phyloP scores from a whole-genome alignment of 2,329 filamentous ascomycete species.

The Colletotrichum cereale region DNA sequence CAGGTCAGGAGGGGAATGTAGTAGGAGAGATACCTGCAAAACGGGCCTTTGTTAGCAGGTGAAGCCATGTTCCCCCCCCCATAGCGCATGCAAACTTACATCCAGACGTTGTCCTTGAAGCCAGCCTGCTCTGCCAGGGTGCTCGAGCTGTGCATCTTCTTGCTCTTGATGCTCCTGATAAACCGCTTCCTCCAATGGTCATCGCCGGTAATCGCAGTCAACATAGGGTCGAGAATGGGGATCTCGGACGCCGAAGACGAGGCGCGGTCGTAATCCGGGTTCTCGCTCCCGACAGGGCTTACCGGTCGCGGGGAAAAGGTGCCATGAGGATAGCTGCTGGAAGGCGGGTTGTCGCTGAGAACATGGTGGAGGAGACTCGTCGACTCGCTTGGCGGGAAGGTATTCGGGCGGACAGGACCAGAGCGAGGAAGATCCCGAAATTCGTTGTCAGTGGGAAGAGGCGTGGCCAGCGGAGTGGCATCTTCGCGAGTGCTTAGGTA shows the following conservation, averaged over 20 bases:
- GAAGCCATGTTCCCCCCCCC: background rate
- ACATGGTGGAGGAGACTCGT: slow-evolving; percentile 61
- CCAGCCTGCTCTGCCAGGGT: slow-evolving; percentile 80
- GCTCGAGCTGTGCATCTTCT: slow-evolving; percentile 79
- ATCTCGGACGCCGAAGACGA: slow-evolving; percentile 50
- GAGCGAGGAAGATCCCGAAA: slow-evolving; percentile 43
- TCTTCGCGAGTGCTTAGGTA: slow-evolving; percentile 41
- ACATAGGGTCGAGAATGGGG: slow-evolving; percentile 54
- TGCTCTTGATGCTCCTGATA: slow-evolving; percentile 66
- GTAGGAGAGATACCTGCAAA: slow-evolving; percentile 84
- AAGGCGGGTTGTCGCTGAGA: slow-evolving; percentile 54
- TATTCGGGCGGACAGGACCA: slow-evolving; percentile 40
- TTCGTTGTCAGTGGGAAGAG: slow-evolving; percentile 30
- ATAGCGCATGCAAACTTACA: slow-evolving; percentile 63
- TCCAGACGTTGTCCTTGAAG: slow-evolving; percentile 77
- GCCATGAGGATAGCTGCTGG: slow-evolving; percentile 75
- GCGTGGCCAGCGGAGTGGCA: slow-evolving; percentile 38
- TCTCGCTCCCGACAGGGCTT: slow-evolving; percentile 57
- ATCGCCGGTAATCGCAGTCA: slow-evolving; percentile 53
- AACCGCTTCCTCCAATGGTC: slow-evolving; percentile 63
- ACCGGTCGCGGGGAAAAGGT: slow-evolving; percentile 79
- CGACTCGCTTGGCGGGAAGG: slow-evolving; percentile 56
- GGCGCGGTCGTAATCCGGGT: slow-evolving; percentile 50
- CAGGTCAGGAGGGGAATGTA: slow-evolving; percentile 93
- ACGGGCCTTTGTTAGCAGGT: slow-evolving; percentile 8